Percentiles rank a stretch among this genome's conserved stretches.
These are phyloP conservation scores for Grifola frondosa DNA, from an alignment of 1,284 basidiomycete genomes.

Conservation along the genomic window DNA sequence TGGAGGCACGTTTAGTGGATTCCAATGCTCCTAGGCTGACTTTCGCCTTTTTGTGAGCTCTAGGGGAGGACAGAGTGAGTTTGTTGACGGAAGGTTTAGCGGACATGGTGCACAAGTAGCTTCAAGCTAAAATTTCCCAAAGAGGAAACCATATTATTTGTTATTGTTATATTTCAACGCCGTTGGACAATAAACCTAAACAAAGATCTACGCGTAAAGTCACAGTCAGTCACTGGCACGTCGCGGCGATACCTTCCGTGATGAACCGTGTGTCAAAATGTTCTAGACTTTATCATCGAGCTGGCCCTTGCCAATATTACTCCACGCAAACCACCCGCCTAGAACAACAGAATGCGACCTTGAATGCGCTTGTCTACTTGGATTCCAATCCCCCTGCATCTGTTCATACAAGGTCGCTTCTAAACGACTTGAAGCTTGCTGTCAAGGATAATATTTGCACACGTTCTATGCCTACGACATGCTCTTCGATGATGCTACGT, in stretches of 20 bases:
- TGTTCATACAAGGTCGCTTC: too few relatives aligned
- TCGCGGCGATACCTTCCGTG: background rate
- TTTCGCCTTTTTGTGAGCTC: conserved; percentile 19
- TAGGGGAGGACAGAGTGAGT: conserved; percentile 4
- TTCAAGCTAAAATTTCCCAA: conserved; percentile 17
- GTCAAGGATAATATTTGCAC: conserved; percentile 91
- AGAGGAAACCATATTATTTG: conserved; percentile 22
- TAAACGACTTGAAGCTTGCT: conserved; percentile 54
- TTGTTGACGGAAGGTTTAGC: conserved; percentile 11
- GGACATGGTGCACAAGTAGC: conserved; percentile 14
- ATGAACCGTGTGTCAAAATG: conserved; percentile 8
- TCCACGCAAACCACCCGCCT: background rate
- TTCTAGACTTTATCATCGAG: conserved; percentile 35
- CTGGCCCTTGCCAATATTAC: background rate
- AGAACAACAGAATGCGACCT: conserved; percentile 9
- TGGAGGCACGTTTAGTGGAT: conserved; percentile 3
- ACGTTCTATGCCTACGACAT: conserved; percentile 67
- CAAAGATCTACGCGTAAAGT: conserved; percentile 5
- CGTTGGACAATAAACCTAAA: conserved; percentile 25
- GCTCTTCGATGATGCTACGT: conserved; percentile 74
- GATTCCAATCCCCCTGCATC: too few relatives aligned
- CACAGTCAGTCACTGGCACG: background rate
- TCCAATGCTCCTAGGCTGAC: conserved; percentile 2
- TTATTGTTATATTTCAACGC: conserved; percentile 24
- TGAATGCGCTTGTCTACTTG: conserved; percentile 58